Evolutionary conservation across 805 yeast genomes (phyloP).

Genomic region (Candida boleticola): DNA sequence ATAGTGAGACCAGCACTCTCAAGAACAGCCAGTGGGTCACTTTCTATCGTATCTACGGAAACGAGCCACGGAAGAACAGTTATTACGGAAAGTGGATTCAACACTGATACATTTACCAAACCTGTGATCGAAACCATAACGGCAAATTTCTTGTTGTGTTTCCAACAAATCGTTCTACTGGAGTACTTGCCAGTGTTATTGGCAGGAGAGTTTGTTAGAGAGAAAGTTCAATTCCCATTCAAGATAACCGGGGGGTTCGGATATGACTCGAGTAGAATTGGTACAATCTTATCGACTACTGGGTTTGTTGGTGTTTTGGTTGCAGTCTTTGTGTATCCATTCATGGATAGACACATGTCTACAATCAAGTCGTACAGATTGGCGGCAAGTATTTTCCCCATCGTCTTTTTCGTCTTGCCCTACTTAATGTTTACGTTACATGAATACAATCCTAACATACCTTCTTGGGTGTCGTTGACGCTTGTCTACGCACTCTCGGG

Average conservation of each 20-base stretch:
- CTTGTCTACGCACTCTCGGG: slow-evolving; percentile 27
- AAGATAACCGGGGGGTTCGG: slow-evolving; percentile 53
- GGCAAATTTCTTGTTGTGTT: slow-evolving; percentile 42
- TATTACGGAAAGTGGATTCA: slow-evolving; percentile 14
- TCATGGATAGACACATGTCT: slow-evolving; percentile 46
- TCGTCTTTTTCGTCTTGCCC: slow-evolving; percentile 47
- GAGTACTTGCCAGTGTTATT: slow-evolving; percentile 58
- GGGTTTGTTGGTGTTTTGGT: slow-evolving; percentile 54
- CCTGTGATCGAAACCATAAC: slow-evolving; percentile 28
- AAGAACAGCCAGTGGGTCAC: slow-evolving; percentile 1
- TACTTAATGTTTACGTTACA: slow-evolving; percentile 43
- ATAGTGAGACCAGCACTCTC: slow-evolving; percentile 10
- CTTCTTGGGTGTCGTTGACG: slow-evolving; percentile 16
- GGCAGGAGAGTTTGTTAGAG: slow-evolving; percentile 29
- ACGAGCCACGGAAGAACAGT: slow-evolving; percentile 4
- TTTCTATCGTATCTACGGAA: not conserved
- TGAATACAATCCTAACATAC: slow-evolving; percentile 26
- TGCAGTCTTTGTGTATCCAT: slow-evolving; percentile 51
- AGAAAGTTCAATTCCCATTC: slow-evolving; percentile 45
- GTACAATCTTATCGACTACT: slow-evolving; percentile 47
- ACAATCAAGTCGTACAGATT: slow-evolving; percentile 44
- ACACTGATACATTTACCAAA: slow-evolving; percentile 25
- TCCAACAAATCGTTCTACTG: slow-evolving; percentile 47
- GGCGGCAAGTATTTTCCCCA: slow-evolving; percentile 41
- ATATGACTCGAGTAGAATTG: slow-evolving; percentile 45